A percentile compares a stretch with the other conserved stretches of the same genome.
These are phyloP conservation scores for Sclerotinia minor DNA, from an alignment of 2,329 filamentous ascomycete species.

Conservation along the genomic window DNA sequence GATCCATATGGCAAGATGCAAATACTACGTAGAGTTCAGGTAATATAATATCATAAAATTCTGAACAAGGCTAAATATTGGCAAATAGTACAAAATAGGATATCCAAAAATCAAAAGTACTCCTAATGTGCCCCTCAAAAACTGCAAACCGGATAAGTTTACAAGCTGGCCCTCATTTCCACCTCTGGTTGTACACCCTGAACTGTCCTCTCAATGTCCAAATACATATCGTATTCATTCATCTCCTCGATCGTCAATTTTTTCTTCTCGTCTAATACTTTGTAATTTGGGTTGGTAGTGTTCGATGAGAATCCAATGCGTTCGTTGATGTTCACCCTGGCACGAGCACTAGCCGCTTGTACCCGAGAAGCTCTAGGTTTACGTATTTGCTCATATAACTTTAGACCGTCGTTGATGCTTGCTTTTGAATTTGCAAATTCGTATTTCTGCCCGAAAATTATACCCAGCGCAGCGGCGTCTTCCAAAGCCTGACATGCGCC, in stretches of 20 bases:
- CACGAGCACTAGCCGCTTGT: conserved; percentile 57
- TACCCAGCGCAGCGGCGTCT: conserved; percentile 43
- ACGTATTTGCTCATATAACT: conserved; percentile 52
- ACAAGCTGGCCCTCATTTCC: conserved; percentile 23
- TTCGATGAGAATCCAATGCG: conserved; percentile 43
- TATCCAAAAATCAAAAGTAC: conserved; percentile 1
- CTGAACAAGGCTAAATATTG: neutral
- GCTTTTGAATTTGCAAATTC: conserved; percentile 22
- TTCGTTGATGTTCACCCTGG: conserved; percentile 61
- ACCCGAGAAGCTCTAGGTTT: conserved; percentile 55
- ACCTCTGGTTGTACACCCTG: conserved; percentile 5
- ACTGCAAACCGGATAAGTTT: neutral
- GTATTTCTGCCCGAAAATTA: conserved; percentile 37
- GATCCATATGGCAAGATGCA: neutral
- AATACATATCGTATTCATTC: conserved; percentile 63
- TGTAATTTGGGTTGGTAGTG: conserved; percentile 51
- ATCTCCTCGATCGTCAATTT: conserved; percentile 68
- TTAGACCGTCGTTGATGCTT: conserved; percentile 45
- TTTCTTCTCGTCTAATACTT: conserved; percentile 58
- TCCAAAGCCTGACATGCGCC: conserved; percentile 53
- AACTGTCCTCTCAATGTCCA: conserved; percentile 47
- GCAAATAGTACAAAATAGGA: neutral
- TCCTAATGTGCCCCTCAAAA: neutral
- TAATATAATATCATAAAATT: neutral
- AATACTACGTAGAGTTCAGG: neutral